A percentile compares a stretch with the other conserved stretches of the same genome.
Evolutionary conservation across 331 rosid genomes (phyloP).

Genomic region (Pyracantha coccinea): DNA sequence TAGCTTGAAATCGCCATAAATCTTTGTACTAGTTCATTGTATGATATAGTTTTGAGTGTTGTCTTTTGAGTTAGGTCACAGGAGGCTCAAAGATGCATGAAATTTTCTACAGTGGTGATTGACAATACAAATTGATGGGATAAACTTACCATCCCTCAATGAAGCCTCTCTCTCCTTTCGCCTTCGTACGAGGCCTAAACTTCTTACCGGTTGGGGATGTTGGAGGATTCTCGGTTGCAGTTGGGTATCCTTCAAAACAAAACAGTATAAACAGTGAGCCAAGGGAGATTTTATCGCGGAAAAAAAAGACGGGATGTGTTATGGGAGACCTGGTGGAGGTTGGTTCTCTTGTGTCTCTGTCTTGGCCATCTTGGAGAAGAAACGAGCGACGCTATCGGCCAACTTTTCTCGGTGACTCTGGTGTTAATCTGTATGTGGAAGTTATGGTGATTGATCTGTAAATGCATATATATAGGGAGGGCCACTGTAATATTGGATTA

Average conservation of each 20-base stretch:
- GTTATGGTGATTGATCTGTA: conserved; percentile 7
- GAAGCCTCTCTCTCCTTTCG: conserved; percentile 71
- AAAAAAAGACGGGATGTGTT: not conserved
- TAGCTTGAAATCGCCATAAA: not conserved
- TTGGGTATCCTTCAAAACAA: conserved; percentile 55
- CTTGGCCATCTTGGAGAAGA: conserved; percentile 37
- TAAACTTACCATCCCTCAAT: conserved; percentile 69
- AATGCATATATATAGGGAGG: not conserved
- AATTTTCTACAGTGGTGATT: not conserved
- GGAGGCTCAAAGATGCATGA: not conserved
- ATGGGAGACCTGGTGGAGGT: conserved; percentile 53
- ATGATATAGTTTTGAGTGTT: not conserved
- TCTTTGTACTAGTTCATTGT: not conserved
- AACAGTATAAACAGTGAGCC: conserved; percentile 5
- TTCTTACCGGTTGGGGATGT: conserved; percentile 34
- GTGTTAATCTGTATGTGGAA: not conserved
- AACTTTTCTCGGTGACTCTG: not conserved
- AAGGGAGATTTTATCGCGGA: not conserved
- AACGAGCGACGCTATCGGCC: not conserved
- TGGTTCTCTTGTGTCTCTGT: conserved; percentile 34
- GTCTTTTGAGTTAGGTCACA: not conserved
- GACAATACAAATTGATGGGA: not conserved
- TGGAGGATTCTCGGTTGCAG: conserved; percentile 32
- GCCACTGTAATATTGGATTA: not conserved
- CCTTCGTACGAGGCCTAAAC: conserved; percentile 25